Base-by-base conservation (phyloP, 306 rosid genomes). In the Potentilla sterilis region DNA sequence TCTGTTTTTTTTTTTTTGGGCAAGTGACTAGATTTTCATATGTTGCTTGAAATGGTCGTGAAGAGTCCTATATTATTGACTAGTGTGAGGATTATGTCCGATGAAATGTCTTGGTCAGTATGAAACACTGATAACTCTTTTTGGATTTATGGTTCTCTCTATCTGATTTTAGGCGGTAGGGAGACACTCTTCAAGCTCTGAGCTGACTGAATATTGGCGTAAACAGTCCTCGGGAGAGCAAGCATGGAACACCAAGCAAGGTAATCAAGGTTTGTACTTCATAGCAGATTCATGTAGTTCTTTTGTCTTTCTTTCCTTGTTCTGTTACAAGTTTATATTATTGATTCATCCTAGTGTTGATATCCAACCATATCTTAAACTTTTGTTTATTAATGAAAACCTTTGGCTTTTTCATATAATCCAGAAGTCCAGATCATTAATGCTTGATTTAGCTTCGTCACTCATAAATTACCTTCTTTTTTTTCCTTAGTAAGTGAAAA, bases 201-300 rank as follows among this genome's bases (percentile, higher is more conserved):
- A 68, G 71, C 65, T 63, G 46, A 47, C 65, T 34, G 85, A 69
- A 28, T 77, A 80, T 74, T 84, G 85, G 86, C 83, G 47, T 51
- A 82, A 69, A 59, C 85, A 77, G 28, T 52, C 77, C 73, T 68
- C 67, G 22, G 80, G 74, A 76, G 83, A 74, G 79, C 84, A 83
- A 64, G 66, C 84, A 79, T 72, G 65, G 78, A 75, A 75, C 76
- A 52, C 70, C 76, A 82, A 73, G 67, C 83, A 84, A 74, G 90
- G 85, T 47, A 67, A 51, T 70, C 65, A 77, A 80, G 85, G 84
- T 74, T 75, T 51, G 40, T 7, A 15, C 40, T 62, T 57, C 5
- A 61, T 71, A 51, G 41, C 57, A 51, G 15, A 0, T 43, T 35
- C 44, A 40, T 71, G 24, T n/a, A 37, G 47, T 72, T 69, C 65